Evolutionary conservation across 176 grass and related monocot genomes (phyloP).

Genomic region (Triticum monococcum): DNA sequence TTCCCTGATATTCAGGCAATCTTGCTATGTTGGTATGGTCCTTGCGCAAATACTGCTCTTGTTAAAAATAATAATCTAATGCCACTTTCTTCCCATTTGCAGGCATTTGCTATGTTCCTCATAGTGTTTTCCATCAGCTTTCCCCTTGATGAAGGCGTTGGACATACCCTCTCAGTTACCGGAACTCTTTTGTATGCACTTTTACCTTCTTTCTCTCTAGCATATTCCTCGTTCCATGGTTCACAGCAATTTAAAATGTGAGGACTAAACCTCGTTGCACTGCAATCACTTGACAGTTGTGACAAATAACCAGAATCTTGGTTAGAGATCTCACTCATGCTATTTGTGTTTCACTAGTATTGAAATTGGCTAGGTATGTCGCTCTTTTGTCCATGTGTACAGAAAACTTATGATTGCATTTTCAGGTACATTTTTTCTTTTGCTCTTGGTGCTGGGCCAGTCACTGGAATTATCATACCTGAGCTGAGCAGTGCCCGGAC

Average conservation of each 20-base stretch:
- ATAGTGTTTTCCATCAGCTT: conserved; percentile 78
- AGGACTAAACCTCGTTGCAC: not conserved
- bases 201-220: conserved; percentile 24
- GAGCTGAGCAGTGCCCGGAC: conserved; percentile 77
- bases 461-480: conserved; percentile 96
- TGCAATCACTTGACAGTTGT: conserved; percentile 1
- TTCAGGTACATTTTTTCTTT: conserved; percentile 96
- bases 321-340: not conserved
- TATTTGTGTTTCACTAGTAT: conserved; percentile 1
- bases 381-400: not conserved
- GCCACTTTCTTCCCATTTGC: conserved; percentile 24
- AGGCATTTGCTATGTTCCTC: conserved; percentile 95
- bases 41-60: conserved; percentile 4
- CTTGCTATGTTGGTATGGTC: not conserved
- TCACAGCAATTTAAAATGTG: not conserved
- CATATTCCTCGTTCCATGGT: conserved; percentile 25
- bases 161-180: conserved; percentile 69
- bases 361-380: not conserved
- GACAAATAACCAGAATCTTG: conserved; percentile 29
- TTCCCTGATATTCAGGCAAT: not conserved
- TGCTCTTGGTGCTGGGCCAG: conserved; percentile 83
- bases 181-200: conserved; percentile 85
- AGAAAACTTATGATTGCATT: conserved; percentile 27
- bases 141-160: conserved; percentile 63
- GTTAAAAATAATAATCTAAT: conserved; percentile 13